Base-by-base conservation (phyloP, 495 filamentous ascomycete genomes). In the Halenospora varia region DNA sequence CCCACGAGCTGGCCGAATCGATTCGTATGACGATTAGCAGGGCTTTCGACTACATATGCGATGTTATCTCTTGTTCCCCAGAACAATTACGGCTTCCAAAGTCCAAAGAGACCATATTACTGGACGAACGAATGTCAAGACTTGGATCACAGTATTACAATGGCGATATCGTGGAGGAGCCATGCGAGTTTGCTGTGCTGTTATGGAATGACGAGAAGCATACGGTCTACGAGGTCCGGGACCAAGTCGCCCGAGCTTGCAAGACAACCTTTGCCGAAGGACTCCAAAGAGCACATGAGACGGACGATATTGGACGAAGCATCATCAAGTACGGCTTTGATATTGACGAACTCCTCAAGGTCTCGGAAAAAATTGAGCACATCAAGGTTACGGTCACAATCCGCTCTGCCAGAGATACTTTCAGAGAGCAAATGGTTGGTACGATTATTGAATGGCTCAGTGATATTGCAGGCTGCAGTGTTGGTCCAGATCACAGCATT, bases 181-280 rank as follows among this genome's bases (percentile, higher is more conserved):
- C 83, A 20, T 79, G 84, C 13, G 91, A 96, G 64, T 98, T 85
- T 68, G 85, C 90, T 2, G 73, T 98, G n/a, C 71, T 96, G 18
- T 75, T 98, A 8, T 98, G 94, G 94, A 98, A 98, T 62, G 94
- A 98, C 59, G 94, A 98, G 71, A 98, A 98, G 73, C 94, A 98
- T 68, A 97, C 94, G 0, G 85, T 97, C 50, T 77, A 81, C n/a
- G 94, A 97, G 69, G 92, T 98, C 10, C 74, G 85, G 55, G 81
- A 92, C 26, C 92, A 96, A 69, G 90, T 98, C 15, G 87, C 88
- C 2, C 82, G 95, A 53, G 95, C 94, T 50, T 97, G 95, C 77
- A 87, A 84, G 60, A 81, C 86, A 57, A 76, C 82, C 10, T 73
- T 77, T 53, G 74, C 71, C 13, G 92, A 89, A 56, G 93, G 90